Evolutionary conservation across 1,139 yeast species (phyloP).

Genomic region (Candida sanyaensis): DNA sequence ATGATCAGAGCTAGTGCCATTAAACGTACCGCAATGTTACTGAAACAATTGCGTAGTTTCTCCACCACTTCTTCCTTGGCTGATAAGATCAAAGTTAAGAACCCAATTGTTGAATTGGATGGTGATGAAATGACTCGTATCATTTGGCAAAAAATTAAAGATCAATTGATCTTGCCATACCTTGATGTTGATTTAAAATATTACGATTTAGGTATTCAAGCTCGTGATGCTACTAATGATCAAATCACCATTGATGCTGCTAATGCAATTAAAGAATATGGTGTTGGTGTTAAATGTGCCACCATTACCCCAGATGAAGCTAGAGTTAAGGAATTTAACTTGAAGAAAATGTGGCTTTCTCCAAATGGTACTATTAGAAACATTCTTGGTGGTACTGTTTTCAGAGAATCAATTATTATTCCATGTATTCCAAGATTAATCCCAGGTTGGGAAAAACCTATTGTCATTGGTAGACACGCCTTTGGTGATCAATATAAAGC

Average conservation of each 20-base stretch:
- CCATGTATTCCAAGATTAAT: conserved; percentile 75
- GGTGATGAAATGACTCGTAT: conserved; percentile 89
- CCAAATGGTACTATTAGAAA: conserved; percentile 87
- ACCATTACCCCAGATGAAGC: conserved; percentile 86
- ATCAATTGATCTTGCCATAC: conserved; percentile 67
- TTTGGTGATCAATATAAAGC: conserved; percentile 86
- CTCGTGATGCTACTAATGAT: conserved; percentile 73
- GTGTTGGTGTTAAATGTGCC: conserved; percentile 85
- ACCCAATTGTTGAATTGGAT: conserved; percentile 79
- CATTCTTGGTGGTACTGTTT: conserved; percentile 80
- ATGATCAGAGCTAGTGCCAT: conserved; percentile 18
- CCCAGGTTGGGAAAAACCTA: conserved; percentile 80
- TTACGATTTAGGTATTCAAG: conserved; percentile 71
- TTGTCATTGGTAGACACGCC: conserved; percentile 85
- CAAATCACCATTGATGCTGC: conserved; percentile 77
- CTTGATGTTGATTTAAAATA: conserved; percentile 73
- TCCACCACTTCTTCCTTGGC: conserved; percentile 23
- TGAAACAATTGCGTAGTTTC: conserved; percentile 21
- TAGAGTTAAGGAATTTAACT: conserved; percentile 71
- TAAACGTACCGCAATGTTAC: conserved; percentile 14
- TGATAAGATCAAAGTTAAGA: conserved; percentile 64
- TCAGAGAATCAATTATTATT: conserved; percentile 80
- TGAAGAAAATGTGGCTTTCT: conserved; percentile 83
- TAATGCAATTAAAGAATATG: conserved; percentile 69
- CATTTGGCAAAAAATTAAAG: conserved; percentile 77